Evolutionary conservation across 176 grass and related monocot species (phyloP).

Genomic region (Oryza meyeriana): DNA sequence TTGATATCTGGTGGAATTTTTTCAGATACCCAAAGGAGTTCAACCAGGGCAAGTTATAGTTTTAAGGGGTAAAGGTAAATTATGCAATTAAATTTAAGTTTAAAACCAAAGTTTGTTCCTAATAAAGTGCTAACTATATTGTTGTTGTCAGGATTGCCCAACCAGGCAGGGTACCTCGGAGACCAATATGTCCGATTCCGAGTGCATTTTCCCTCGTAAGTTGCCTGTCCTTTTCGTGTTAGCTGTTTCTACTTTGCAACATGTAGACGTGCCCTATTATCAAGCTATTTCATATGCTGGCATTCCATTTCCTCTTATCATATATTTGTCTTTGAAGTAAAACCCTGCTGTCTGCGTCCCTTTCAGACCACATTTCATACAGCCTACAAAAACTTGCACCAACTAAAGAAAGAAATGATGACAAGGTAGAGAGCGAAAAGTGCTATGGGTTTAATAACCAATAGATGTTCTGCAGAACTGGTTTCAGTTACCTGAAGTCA

Average conservation of each 20-base stretch:
- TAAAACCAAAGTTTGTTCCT: neutral
- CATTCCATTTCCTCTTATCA: constrained; percentile 13
- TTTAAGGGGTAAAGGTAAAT: constrained; percentile 94
- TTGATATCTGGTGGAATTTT: constrained; percentile 21
- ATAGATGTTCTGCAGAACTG: neutral
- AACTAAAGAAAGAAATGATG: neutral
- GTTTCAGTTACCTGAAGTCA: neutral
- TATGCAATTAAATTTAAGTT: constrained; percentile 21
- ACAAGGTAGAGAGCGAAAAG: neutral
- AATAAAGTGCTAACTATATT: constrained; percentile 44
- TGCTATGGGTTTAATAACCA: neutral
- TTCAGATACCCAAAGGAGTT: constrained; percentile 91
- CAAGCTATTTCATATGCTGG: neutral
- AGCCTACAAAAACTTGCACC: neutral
- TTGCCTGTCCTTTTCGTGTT: constrained; percentile 21
- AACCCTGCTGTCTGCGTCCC: neutral
- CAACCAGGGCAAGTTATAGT: constrained; percentile 71
- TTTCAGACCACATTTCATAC: constrained; percentile 6
- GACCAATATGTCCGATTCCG: constrained; percentile 85
- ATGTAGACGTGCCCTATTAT: neutral
- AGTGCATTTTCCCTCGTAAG: constrained; percentile 96
- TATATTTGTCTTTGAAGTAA: constrained; percentile 8
- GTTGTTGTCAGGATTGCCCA: constrained; percentile 69
- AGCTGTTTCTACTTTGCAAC: neutral
- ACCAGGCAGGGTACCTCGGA: constrained; percentile 52